Evolutionary conservation across 2,329 filamentous ascomycete genomes (phyloP).

Genomic region (Blastomyces silverae): DNA sequence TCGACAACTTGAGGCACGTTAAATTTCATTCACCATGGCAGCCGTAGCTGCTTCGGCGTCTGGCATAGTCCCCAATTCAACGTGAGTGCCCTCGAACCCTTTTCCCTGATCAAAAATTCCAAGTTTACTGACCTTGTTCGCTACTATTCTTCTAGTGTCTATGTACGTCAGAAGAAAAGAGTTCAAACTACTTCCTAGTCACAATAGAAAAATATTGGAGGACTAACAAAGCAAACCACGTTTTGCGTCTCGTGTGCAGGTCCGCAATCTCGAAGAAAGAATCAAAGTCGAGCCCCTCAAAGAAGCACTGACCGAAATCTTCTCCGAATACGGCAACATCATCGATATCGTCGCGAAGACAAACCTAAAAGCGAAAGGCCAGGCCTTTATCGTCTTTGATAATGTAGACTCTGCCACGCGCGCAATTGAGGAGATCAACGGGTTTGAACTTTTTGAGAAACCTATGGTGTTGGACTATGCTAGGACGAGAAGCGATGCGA

Average conservation of each 20-base stretch:
- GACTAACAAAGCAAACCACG: background rate
- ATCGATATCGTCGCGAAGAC: conserved; percentile 82
- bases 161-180: conserved; percentile 29
- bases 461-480: conserved; percentile 80
- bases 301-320: conserved; percentile 66
- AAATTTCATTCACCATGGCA: conserved; percentile 31
- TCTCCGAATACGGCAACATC: conserved; percentile 80
- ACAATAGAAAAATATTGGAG: background rate
- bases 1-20: conserved; percentile 2
- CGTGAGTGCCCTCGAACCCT: conserved; percentile 28
- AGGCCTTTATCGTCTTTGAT: conserved; percentile 92
- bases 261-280: conserved; percentile 84
- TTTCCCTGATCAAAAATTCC: background rate
- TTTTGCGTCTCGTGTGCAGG: conserved; percentile 32
- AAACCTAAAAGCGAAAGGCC: conserved; percentile 86
- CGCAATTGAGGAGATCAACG: conserved; percentile 83
- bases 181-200: background rate
- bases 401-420: conserved; percentile 66
- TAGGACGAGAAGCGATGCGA: conserved; percentile 78
- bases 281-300: conserved; percentile 74
- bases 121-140: conserved; percentile 12
- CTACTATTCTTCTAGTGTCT: conserved; percentile 31
- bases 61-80: conserved; percentile 35
- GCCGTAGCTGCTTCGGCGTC: conserved; percentile 28
- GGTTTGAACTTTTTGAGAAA: conserved; percentile 89